A percentile compares a stretch with the other conserved stretches of the same genome.
Evolutionary conservation across 1,284 basidiomycete species (phyloP).

Genomic region (Ceratobasidium sp.): DNA sequence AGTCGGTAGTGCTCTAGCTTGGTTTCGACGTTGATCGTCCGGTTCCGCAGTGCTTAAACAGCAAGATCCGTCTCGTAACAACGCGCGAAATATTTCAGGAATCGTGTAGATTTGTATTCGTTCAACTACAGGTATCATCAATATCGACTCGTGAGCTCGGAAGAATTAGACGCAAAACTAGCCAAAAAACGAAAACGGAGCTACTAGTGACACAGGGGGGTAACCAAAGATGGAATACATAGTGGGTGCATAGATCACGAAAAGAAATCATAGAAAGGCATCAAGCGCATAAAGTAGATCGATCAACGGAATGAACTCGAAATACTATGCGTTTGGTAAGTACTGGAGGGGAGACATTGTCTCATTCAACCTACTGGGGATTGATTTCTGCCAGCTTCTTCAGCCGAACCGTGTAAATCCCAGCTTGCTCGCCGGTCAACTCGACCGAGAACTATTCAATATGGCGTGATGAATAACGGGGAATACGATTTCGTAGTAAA

Average conservation of each 20-base stretch:
- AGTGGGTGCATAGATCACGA: conserved; percentile 5
- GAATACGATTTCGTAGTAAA: not conserved
- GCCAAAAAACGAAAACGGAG: not conserved
- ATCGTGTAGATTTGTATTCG: no score
- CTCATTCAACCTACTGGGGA: conserved; percentile 26
- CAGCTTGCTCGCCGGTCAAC: not conserved
- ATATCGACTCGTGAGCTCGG: not conserved
- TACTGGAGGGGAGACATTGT: no score
- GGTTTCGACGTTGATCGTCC: no score
- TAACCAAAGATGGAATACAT: conserved; percentile 2
- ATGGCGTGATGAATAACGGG: not conserved
- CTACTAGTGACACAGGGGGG: not conserved
- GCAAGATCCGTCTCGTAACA: no score
- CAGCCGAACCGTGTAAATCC: conserved; percentile 9
- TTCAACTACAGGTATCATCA: no score
- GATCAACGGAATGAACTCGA: conserved; percentile 7
- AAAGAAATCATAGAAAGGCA: conserved; percentile 6
- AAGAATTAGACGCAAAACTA: not conserved
- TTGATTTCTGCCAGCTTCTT: conserved; percentile 20
- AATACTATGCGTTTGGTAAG: conserved; percentile 4
- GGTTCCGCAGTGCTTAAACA: no score
- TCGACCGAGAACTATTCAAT: conserved; percentile 11
- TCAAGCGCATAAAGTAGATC: not conserved
- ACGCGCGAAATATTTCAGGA: no score
- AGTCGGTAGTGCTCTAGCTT: no score